Conservation (phyloP, 2,329 filamentous ascomycete species). For the Aureobasidium sp. region DNA sequence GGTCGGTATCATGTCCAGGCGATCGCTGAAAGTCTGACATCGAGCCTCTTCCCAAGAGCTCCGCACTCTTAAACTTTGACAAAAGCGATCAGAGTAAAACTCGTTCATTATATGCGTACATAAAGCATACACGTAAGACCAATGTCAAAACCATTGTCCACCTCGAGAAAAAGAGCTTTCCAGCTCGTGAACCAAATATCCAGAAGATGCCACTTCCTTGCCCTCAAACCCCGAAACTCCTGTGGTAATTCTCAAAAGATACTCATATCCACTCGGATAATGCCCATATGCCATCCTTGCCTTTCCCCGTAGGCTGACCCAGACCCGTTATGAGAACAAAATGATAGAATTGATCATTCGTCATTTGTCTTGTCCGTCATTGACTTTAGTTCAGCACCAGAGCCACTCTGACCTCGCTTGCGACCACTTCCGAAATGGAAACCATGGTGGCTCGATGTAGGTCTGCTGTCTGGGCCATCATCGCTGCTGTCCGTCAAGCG, state of each 20-base stretch:
- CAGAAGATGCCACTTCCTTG: conserved; percentile 9
- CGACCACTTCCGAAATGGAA: conserved; percentile 55
- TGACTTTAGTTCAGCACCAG: conserved; percentile 62
- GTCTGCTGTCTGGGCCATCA: conserved; percentile 34
- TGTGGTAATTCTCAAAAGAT: not conserved
- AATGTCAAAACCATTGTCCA: not conserved
- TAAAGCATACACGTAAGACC: conserved; percentile 1
- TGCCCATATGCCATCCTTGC: not conserved
- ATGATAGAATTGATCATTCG: not conserved
- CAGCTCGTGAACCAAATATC: not conserved
- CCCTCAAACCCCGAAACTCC: not conserved
- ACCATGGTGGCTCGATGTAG: conserved; percentile 30
- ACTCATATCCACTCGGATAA: not conserved
- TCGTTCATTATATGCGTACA: conserved; percentile 6
- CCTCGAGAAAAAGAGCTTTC: not conserved
- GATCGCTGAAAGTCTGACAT: too few relatives aligned
- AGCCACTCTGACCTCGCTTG: conserved; percentile 64
- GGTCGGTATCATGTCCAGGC: too few relatives aligned
- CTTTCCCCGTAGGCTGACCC: conserved; percentile 4
- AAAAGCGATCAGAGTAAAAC: not conserved
- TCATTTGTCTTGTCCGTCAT: conserved; percentile 37
- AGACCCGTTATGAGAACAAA: not conserved
- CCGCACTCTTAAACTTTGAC: too few relatives aligned
- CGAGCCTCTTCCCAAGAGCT: too few relatives aligned
- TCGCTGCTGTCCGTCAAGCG: conserved; percentile 60